Evolutionary conservation across 345 rosid species (phyloP).

Genomic region (Murraya koenigii): DNA sequence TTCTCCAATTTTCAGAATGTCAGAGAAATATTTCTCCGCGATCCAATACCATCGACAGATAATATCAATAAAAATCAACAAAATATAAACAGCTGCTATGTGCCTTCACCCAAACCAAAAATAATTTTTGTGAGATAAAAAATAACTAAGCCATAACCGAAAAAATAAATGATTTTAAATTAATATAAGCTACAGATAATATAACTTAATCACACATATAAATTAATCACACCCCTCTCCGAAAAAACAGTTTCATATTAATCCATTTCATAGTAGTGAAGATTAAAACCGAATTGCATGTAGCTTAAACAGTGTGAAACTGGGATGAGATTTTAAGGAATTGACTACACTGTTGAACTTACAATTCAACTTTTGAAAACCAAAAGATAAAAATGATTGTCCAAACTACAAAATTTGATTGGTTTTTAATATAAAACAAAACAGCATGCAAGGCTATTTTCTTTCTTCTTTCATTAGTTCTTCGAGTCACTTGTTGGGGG

Average conservation of each 20-base stretch:
- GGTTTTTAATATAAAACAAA: not conserved
- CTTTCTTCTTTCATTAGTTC: not conserved
- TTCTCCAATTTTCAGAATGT: not conserved
- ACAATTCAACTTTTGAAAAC: not conserved
- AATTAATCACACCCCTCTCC: no score
- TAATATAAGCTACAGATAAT: no score
- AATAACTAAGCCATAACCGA: no score
- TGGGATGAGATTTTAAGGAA: not conserved
- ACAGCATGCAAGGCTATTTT: not conserved
- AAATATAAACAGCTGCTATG: no score
- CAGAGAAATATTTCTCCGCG: no score
- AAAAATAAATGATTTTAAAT: not conserved
- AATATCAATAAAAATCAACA: no score
- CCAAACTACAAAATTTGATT: not conserved
- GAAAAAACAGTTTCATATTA: not conserved
- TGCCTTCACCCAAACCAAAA: no score
- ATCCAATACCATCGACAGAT: no score
- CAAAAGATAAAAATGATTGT: not conserved
- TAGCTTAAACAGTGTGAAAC: not conserved
- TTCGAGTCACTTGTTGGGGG: not conserved
- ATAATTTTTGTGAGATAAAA: no score
- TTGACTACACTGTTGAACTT: not conserved
- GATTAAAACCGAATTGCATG: not conserved
- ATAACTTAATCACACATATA: no score
- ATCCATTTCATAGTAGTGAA: not conserved